Conservation (phyloP, 2,329 filamentous ascomycete genomes). For the Monilinia fructigena region DNA sequence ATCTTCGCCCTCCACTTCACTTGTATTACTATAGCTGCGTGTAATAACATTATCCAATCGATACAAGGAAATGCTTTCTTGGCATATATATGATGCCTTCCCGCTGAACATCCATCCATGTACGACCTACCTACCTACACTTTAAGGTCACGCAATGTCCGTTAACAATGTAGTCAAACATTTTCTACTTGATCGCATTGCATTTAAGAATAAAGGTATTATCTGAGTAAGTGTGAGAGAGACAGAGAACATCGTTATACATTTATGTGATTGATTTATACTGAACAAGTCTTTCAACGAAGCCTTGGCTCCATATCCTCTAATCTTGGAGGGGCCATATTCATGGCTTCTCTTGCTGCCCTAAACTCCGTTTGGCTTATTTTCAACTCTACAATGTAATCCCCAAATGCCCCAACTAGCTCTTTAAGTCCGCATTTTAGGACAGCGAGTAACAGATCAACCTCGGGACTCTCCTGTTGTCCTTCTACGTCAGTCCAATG, state of each 20-base stretch:
- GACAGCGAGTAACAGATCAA: conserved; percentile 66
- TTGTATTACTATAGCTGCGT: background rate
- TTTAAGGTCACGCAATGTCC: too few species aligned
- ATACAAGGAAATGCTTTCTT: background rate
- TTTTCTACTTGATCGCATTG: background rate
- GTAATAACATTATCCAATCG: background rate
- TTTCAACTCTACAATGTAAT: conserved; percentile 69
- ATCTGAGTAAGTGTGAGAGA: background rate
- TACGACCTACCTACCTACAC: too few species aligned
- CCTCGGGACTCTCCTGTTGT: conserved; percentile 56
- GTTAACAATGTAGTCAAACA: background rate
- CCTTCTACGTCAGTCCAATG: conserved; percentile 77
- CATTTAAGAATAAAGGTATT: background rate
- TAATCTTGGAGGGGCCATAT: conserved; percentile 10
- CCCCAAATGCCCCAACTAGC: conserved; percentile 69
- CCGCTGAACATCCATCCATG: too few species aligned
- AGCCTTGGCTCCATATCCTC: conserved; percentile 17
- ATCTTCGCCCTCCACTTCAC: too few species aligned
- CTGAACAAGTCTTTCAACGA: conserved; percentile 8
- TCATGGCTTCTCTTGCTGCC: conserved; percentile 63
- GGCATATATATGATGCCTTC: background rate
- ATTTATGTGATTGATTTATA: conserved; percentile 15
- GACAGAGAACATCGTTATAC: background rate
- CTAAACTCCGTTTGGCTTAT: conserved; percentile 70
- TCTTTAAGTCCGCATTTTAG: conserved; percentile 64